These are phyloP conservation scores for Porcisia hertigi DNA, from an alignment of 208 protist genomes.

Conservation along the genomic window DNA sequence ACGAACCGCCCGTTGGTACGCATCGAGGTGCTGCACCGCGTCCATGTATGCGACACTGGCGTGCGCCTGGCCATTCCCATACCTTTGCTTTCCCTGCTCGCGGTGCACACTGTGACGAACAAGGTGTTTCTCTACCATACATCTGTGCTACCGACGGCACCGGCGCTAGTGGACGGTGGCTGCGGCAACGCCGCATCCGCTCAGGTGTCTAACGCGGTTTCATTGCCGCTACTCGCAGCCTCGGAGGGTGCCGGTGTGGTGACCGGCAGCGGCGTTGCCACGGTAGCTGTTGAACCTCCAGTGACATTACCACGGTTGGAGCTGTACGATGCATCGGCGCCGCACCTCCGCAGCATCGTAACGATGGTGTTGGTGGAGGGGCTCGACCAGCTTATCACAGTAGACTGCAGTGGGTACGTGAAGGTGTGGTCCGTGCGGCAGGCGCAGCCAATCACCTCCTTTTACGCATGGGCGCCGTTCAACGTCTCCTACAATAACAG, in stretches of 20 bases:
- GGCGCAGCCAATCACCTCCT: constrained; percentile 52
- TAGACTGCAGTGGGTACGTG: constrained; percentile 63
- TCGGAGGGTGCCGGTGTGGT: neutral
- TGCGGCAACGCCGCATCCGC: constrained; percentile 6
- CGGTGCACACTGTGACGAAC: constrained; percentile 42
- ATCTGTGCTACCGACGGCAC: constrained; percentile 24
- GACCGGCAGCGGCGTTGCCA: neutral
- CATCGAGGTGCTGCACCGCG: constrained; percentile 30
- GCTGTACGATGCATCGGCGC: constrained; percentile 66
- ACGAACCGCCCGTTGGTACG: constrained; percentile 11
- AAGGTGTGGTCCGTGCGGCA: constrained; percentile 78
- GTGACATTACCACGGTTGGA: constrained; percentile 35
- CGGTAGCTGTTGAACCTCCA: neutral
- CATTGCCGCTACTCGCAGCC: constrained; percentile 25
- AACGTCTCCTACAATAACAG: constrained; percentile 2
- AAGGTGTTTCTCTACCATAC: constrained; percentile 29
- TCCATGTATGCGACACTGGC: constrained; percentile 33
- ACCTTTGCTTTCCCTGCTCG: constrained; percentile 37
- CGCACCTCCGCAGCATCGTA: constrained; percentile 71
- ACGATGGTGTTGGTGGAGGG: constrained; percentile 57
- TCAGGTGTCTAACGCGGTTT: constrained; percentile 40
- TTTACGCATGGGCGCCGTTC: constrained; percentile 53
- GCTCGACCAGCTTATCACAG: constrained; percentile 70
- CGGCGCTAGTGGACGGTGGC: constrained; percentile 14
- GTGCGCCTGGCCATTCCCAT: constrained; percentile 38